Conservation (phyloP, 176 grass and related monocot species). For the Bothriochloa decipiens region DNA sequence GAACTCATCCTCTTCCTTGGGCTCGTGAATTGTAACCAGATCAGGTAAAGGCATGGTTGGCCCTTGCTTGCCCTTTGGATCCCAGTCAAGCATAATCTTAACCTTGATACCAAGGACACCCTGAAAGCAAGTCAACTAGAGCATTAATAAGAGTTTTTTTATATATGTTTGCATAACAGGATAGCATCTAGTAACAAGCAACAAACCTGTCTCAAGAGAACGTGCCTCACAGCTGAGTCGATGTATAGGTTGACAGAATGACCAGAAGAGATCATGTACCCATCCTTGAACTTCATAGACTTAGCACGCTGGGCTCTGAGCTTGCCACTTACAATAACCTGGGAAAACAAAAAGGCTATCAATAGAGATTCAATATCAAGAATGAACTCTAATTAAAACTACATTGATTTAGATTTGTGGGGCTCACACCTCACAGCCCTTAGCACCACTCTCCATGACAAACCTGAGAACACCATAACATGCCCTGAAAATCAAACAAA, state of each 20-base stretch:
- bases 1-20: constrained; percentile 70
- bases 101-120: constrained; percentile 88
- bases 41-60: constrained; percentile 65
- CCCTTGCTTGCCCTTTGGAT: constrained; percentile 71
- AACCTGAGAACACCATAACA: constrained; percentile 89
- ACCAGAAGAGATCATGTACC: constrained; percentile 86
- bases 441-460: constrained; percentile 89
- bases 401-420: background rate
- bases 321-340: constrained; percentile 88
- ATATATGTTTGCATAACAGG: background rate
- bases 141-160: background rate
- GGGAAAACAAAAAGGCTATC: background rate
- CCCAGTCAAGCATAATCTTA: constrained; percentile 89
- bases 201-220: constrained; percentile 76
- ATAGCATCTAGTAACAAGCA: background rate
- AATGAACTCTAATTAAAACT: background rate
- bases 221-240: constrained; percentile 76
- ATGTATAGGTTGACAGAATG: constrained; percentile 76
- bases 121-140: constrained; percentile 33
- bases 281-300: constrained; percentile 93
- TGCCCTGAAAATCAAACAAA: constrained; percentile 42
- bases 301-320: constrained; percentile 75
- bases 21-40: constrained; percentile 72
- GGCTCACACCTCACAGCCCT: constrained; percentile 66
- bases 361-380: background rate